Evolutionary conservation across 495 filamentous ascomycete species (phyloP).

Genomic region (Aspergillus ostianus): DNA sequence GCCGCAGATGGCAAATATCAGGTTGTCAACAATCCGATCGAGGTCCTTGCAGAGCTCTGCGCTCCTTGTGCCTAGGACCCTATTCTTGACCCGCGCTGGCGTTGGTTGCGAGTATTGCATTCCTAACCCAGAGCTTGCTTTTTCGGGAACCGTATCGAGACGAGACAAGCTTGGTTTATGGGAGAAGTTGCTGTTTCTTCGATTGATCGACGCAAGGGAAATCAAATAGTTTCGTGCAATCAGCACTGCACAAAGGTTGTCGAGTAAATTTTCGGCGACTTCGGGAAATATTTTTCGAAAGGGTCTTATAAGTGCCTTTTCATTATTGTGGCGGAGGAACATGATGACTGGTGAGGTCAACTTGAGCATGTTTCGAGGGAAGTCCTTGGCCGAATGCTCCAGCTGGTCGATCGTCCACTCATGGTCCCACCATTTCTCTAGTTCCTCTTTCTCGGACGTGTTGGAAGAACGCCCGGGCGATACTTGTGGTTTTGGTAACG

Average conservation of each 20-base stretch:
- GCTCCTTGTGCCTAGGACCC: slow-evolving; percentile 31
- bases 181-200: slow-evolving; percentile 22
- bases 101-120: slow-evolving; percentile 32
- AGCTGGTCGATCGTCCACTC: slow-evolving; percentile 48
- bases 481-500: slow-evolving; percentile 16
- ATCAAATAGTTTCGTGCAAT: slow-evolving; percentile 62
- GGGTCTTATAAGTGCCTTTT: slow-evolving; percentile 37
- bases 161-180: slow-evolving; percentile 23
- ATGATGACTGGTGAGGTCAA: slow-evolving; percentile 48
- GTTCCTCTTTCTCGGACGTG: slow-evolving; percentile 29
- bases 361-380: slow-evolving; percentile 42
- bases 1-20: slow-evolving; percentile 41
- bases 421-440: slow-evolving; percentile 42
- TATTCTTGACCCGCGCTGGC: slow-evolving; percentile 32
- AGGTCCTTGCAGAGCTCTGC: slow-evolving; percentile 35
- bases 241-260: slow-evolving; percentile 63
- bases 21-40: slow-evolving; percentile 41
- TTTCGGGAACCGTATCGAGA: slow-evolving; percentile 38
- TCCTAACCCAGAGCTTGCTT: slow-evolving; percentile 35
- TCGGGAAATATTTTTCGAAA: slow-evolving; percentile 59
- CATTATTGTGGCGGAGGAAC: slow-evolving; percentile 39
- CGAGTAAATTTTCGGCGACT: slow-evolving; percentile 53
- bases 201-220: slow-evolving; percentile 31
- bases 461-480: slow-evolving; percentile 30
- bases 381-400: slow-evolving; percentile 42